Base-by-base conservation (phyloP, 768 basidiomycete species). In the Xanthoconium stramineum region DNA sequence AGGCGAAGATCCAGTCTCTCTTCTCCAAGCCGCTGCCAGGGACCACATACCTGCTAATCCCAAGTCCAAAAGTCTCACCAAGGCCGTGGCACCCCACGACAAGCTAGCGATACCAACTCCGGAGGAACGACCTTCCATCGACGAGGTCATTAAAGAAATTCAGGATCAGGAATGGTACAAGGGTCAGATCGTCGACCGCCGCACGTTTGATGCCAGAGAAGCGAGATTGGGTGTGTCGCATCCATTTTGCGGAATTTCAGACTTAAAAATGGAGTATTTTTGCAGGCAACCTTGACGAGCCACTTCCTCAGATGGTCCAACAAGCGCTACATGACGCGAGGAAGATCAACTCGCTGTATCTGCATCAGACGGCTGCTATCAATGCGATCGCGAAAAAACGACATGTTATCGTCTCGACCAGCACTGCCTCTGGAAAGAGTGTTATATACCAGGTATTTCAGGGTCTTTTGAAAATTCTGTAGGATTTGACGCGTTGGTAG, bases 381-480 rank as follows among this genome's bases (percentile, higher is more conserved):
- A 79, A 83, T 59, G 79, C 83, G 0, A 74, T 93, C 11, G 70
- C 75, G 14, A 63, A 67, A 49, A 81, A 81, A 8, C 80, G 80
- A 52, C 78, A 92, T 69, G 91, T 94, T 28, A 89, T 95, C 36
- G 89, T 94, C 30, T 94, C 91, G 6, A 95, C 93, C 0, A 88
- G 86, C 59, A 96, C 94, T 9, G 92, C 93, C 8, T 93, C 91
- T 5, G 91, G 91, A 4, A 94, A 93, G 74, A 92, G 89, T 71
- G 74, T 92, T 14, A 91, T 93, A 42, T 94, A 92, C 68, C 91
- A 93, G 75, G 90, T 86, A 55, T 33, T 63, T 50, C n/a, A 6
- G 37, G 29, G 8, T n/a, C n/a, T 45, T 45, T 47, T 17, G 29
- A 45, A 15, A 29, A 35, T 7, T 4, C 42, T 46, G 8, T n/a